phyloP scores from a whole-genome alignment of 345 rosid genomes.

The Boechera stricta region DNA sequence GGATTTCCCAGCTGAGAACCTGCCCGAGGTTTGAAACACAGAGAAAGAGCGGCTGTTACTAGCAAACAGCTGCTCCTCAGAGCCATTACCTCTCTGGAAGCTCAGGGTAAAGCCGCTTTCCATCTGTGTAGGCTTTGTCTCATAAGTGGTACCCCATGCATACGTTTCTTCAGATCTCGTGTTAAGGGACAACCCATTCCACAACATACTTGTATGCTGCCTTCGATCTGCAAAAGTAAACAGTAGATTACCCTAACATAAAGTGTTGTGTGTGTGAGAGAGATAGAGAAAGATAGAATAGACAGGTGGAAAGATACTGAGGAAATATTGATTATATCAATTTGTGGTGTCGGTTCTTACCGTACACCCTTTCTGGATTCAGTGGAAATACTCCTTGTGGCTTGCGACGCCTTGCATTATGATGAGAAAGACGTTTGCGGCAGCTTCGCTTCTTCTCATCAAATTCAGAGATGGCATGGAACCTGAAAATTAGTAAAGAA shows the following conservation, averaged over 20 bases:
- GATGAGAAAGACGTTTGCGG: slow-evolving; percentile 90
- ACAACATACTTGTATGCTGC: slow-evolving; percentile 59
- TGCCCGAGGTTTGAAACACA: slow-evolving; percentile 46
- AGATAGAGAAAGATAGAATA: background rate
- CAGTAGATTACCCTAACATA: background rate
- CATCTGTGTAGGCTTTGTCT: slow-evolving; percentile 56
- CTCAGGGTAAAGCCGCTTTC: slow-evolving; percentile 51
- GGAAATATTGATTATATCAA: slow-evolving; percentile 5
- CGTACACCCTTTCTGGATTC: slow-evolving; percentile 54
- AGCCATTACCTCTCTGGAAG: slow-evolving; percentile 53
- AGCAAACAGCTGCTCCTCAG: slow-evolving; percentile 51
- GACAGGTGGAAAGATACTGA: slow-evolving; percentile 45
- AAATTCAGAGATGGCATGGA: slow-evolving; percentile 81
- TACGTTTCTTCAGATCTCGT: slow-evolving; percentile 48
- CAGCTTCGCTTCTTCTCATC: slow-evolving; percentile 97
- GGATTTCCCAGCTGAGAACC: slow-evolving; percentile 44
- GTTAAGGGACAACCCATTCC: slow-evolving; percentile 57
- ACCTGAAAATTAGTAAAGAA: slow-evolving; percentile 52
- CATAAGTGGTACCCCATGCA: slow-evolving; percentile 54
- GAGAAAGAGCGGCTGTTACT: slow-evolving; percentile 47
- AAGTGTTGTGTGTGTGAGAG: background rate
- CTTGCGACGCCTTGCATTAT: slow-evolving; percentile 97
- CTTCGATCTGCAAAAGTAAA: slow-evolving; percentile 57
- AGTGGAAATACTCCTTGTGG: slow-evolving; percentile 65
- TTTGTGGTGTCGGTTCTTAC: slow-evolving; percentile 32